Base-by-base conservation (phyloP, 768 basidiomycete species). In the Clitopilus hobsonii region DNA sequence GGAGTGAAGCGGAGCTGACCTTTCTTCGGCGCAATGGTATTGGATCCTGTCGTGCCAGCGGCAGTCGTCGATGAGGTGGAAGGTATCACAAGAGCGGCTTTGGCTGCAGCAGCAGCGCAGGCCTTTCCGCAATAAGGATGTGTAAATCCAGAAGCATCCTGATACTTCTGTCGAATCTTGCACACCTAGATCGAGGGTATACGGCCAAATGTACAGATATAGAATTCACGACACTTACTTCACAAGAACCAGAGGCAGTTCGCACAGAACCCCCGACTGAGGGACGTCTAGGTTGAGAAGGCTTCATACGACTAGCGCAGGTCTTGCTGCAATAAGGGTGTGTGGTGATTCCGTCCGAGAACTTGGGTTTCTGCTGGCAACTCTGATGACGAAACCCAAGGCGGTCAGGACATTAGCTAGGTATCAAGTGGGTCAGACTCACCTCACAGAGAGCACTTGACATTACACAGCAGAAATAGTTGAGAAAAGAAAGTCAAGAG, bases 291-390 rank as follows among this genome's bases (percentile, higher is more conserved):
- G 49, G 11, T 7, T 51, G 27, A n/a, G n/a, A n/a, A 14, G 27
- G 8, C 49, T 51, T 51, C 30, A 24, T 74, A 51, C 71, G 77
- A 61, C 76, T 75, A 3, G 84, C 83, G 60, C 85, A 87, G 8
- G 81, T 76, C 61, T 82, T 86, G 61, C 83, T 70, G 60, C 85
- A 87, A 63, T 77, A 88, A 14, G 82, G 77, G 67, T 86, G 85
- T 1, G 75, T 79, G n/a, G 26, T 28, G 4, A n/a, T 32, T 27
- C 30, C 30, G 14, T 51, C 49, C 14, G 30, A 27, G 49, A 28
- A 51, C 30, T 51, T 51, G 26, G 49, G 49, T 27, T 51, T 51
- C 49, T 51, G 26, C 25, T 32, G 27, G 49, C 49, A 51, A 51
- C 26, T 51, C 49, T 51, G 8, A 10, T 4, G 13, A 11, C 32